Conservation (phyloP, 192 early-diverging fungal species). For the Linnemannia exigua region DNA sequence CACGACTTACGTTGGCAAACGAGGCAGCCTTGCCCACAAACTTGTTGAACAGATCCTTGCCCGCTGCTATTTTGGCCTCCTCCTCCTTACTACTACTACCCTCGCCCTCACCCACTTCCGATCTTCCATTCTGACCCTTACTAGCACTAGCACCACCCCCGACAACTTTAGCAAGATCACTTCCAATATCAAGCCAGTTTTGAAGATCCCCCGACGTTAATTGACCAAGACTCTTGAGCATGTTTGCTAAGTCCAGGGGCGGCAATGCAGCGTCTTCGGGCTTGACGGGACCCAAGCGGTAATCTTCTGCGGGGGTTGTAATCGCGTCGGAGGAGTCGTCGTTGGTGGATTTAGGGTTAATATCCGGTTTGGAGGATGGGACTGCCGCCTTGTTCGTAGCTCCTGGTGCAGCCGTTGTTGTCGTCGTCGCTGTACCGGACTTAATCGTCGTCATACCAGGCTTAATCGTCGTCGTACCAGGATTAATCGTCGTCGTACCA, state of each 20-base stretch:
- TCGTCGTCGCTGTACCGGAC: not conserved
- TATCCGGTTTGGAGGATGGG: not conserved
- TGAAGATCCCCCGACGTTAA: constrained; percentile 17
- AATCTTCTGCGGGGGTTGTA: not conserved
- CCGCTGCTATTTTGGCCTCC: not conserved
- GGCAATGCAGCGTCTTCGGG: constrained; percentile 11
- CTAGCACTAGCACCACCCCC: not conserved
- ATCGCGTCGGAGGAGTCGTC: not conserved
- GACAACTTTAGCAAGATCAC: not conserved
- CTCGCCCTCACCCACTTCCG: constrained; percentile 1
- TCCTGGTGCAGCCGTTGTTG: too few relatives aligned
- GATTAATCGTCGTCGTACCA: not conserved
- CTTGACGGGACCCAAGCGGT: not conserved
- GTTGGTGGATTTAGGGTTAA: not conserved
- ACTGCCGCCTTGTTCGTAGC: not conserved
- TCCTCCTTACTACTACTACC: not conserved
- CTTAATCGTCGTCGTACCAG: not conserved
- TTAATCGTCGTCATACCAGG: not conserved
- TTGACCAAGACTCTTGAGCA: constrained; percentile 16
- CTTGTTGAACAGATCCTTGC: constrained; percentile 35
- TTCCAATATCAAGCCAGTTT: constrained; percentile 32
- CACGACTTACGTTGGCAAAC: constrained; percentile 42
- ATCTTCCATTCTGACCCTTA: not conserved
- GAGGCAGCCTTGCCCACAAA: constrained; percentile 35
- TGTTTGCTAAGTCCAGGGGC: constrained; percentile 8